Evolutionary conservation across 768 basidiomycete species (phyloP).

Genomic region (Filobasidium floriforme): DNA sequence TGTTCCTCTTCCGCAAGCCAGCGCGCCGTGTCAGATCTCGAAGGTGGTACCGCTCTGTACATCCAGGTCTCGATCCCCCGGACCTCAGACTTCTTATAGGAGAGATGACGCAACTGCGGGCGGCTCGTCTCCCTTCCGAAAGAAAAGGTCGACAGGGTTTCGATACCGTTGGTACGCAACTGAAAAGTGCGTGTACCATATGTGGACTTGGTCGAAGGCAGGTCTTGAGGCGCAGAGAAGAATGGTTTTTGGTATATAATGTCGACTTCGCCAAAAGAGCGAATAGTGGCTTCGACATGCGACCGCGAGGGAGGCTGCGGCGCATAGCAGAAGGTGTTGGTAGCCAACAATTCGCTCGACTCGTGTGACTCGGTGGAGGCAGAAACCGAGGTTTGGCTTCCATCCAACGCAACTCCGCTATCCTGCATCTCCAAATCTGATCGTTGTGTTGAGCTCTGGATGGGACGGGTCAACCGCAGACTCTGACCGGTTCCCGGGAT

Average conservation of each 20-base stretch:
- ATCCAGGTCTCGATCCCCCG: not conserved
- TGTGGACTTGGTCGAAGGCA: slow-evolving; percentile 29
- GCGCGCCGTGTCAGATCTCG: not conserved
- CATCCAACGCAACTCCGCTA: not conserved
- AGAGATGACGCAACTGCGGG: too few species aligned
- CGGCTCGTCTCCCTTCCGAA: not conserved
- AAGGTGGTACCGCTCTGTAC: not conserved
- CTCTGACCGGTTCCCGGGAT: too few species aligned
- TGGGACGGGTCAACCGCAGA: too few species aligned
- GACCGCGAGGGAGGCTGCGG: slow-evolving; percentile 8
- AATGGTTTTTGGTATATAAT: slow-evolving; percentile 69
- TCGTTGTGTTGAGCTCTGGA: too few species aligned
- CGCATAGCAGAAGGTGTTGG: not conserved
- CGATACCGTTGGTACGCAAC: not conserved
- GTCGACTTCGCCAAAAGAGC: slow-evolving; percentile 47
- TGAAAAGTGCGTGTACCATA: slow-evolving; percentile 2
- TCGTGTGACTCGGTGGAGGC: too few species aligned
- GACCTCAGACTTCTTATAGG: too few species aligned
- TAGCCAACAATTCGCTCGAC: too few species aligned
- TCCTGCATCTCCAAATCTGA: not conserved
- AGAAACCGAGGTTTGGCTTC: not conserved
- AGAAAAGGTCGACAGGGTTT: not conserved
- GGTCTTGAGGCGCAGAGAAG: slow-evolving; percentile 67
- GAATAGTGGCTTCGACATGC: slow-evolving; percentile 42
- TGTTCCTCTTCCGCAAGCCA: not conserved